Evolutionary conservation across 768 basidiomycete species (phyloP), one percentile per base, ranked within the genome.

Genomic region (Amanita jacksonii): DNA sequence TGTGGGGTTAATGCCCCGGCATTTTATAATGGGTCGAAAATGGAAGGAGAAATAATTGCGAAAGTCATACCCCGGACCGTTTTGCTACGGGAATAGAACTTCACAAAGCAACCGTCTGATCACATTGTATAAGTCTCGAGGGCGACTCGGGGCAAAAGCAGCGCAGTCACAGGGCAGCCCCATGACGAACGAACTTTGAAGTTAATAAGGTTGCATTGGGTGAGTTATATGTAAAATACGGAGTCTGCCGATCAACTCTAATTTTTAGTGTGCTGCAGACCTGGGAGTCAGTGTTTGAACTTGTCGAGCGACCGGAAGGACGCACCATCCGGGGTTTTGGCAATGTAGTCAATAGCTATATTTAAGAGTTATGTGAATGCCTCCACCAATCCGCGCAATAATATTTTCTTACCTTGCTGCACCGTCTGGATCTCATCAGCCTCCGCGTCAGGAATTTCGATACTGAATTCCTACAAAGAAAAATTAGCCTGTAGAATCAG

Each of bases 391-490:
- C 23, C 33, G 28, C 41, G 37, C 8, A 42, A 42, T 8, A 5
- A n/a, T 34, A 27, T 22, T 33, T 41, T 59, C 75, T 45, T 56
- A 92, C 93, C 94, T 63, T 97, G 85, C 53, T 79, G 76, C 42
- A 98, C 87, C 5, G 88, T 91, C 56, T 79, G 81, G 59, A 98
- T 97, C 55, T 81, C 81, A 62, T 97, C 94, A 8, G 93, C 94
- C 63, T 99, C 96, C 28, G 76, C 81, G 57, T 99, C 96, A 12
- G 96, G 94, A 57, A 99, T 99, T 65, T 98, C 96, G 59, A 99
- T 93, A 22, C 77, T 73, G 61, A 99, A 99, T 58, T 98, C 96
- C 90, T 98, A 54, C 27, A 13, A 43, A 15, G 33, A 44, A 36
- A 16, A n/a, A 41, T 10, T 48, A 16, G 15, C 8, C 23, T 24